A percentile compares a stretch with the other conserved stretches of the same genome.
Evolutionary conservation across 345 rosid species (phyloP).

Genomic region (Psidium guajava): DNA sequence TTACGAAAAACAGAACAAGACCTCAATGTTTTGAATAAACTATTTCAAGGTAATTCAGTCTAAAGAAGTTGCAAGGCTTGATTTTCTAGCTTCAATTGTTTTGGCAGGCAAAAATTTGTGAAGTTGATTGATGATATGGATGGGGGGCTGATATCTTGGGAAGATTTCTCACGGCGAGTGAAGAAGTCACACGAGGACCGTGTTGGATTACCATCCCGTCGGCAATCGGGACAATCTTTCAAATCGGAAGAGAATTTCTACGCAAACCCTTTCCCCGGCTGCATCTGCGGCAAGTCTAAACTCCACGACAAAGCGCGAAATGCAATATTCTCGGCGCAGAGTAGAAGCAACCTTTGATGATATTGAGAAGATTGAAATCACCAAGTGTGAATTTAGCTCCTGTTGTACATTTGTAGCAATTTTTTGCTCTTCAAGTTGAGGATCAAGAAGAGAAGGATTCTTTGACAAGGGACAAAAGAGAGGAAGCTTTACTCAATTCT

Average conservation of each 20-base stretch:
- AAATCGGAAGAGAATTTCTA: constrained; percentile 53
- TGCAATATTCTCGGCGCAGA: neutral
- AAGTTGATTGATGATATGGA: constrained; percentile 48
- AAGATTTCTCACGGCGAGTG: constrained; percentile 28
- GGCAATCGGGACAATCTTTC: constrained; percentile 22
- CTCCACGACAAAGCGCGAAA: neutral
- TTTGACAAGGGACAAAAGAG: neutral
- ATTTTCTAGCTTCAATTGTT: neutral
- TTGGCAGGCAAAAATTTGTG: constrained; percentile 42
- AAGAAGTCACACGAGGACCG: constrained; percentile 36
- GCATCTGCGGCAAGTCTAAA: constrained; percentile 36
- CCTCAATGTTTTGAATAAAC: neutral
- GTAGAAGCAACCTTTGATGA: neutral
- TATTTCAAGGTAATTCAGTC: neutral
- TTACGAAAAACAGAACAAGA: neutral
- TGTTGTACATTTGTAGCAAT: neutral
- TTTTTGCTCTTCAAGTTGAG: neutral
- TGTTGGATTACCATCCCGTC: constrained; percentile 36
- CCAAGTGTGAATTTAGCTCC: neutral
- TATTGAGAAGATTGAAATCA: neutral
- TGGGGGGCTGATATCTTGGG: constrained; percentile 30
- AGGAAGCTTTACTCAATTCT: neutral
- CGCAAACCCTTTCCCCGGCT: constrained; percentile 69
- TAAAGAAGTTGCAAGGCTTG: neutral
- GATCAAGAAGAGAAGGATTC: neutral